Conservation (phyloP, 345 rosid species). For the Mercurialis annua region DNA sequence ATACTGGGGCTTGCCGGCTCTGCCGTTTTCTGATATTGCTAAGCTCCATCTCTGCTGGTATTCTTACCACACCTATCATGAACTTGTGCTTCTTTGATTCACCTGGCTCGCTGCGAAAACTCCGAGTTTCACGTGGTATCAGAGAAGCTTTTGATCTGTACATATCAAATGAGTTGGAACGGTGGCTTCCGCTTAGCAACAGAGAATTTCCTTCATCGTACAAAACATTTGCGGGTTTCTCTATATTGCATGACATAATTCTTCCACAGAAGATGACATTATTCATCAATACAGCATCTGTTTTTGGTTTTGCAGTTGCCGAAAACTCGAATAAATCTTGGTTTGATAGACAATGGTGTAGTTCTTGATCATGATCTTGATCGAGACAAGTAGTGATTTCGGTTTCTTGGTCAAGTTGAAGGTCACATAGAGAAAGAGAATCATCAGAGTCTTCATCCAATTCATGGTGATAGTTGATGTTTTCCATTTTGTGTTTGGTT, state of each 20-base stretch:
- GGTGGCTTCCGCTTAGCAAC: not conserved
- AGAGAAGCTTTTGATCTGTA: not conserved
- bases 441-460: not conserved
- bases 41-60: conserved; percentile 35
- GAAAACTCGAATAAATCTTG: conserved; percentile 9
- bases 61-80: conserved; percentile 17
- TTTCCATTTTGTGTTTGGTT: conserved; percentile 4
- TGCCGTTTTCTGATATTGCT: conserved; percentile 43
- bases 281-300: not conserved
- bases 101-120: too few relatives aligned
- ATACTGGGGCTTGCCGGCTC: conserved; percentile 19
- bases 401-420: not conserved
- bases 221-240: not conserved
- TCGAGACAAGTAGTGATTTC: not conserved
- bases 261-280: conserved; percentile 4
- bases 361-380: not conserved
- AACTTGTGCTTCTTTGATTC: not conserved
- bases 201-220: not conserved
- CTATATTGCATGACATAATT: not conserved
- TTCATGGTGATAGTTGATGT: not conserved
- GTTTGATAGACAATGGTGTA: not conserved
- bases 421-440: not conserved
- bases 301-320: not conserved
- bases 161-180: not conserved
- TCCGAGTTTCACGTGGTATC: not conserved